Evolutionary conservation across 2,329 filamentous ascomycete species (phyloP), one percentile per base, ranked within the genome.

Genomic region (Aspergillus aculeatinus): DNA sequence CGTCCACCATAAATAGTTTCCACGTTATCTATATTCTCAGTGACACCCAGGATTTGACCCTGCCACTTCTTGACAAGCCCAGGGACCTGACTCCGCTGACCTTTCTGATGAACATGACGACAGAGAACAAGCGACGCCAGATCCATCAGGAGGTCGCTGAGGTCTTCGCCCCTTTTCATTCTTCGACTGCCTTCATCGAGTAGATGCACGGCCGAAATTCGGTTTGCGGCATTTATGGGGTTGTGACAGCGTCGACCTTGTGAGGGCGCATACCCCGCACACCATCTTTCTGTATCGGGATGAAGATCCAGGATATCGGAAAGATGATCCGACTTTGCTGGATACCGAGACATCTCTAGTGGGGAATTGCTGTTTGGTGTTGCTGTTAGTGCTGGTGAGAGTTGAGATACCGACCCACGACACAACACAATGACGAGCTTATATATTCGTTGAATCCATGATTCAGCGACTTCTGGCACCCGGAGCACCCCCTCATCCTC

Each of bases 91-190:
- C 31, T 19, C 5, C 7, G 19, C 14, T 3, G 39, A 44, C 14
- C 39, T 3, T 27, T 27, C 35, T 70, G 66, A 49, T 70, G 69
- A 3, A 48, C 62, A 2, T 49, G 33, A 23, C 11, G 64, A 53
- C 70, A 71, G 29, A 72, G 48, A 9, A 67, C 65, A 33, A 62
- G 33, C 25, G 67, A 66, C n/a, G 69, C 69, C 7, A 72, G 29
- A 14, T 67, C 49, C 35, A 65, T 50, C 0, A 71, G 57, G 12
- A 68, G 39, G 2, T 55, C 47, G 25, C 65, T 35, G 21, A 68
- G 65, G 23, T 21, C 47, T 3, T 11, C 19, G 33, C 67, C 65
- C 2, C 50, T 60, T 1, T 42, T 58, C 25, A 68, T 39, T 1
- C 58, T 33, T 10, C 59, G 44, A 19, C 60, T 69, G 1, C 60